Evolutionary conservation across 1,284 basidiomycete genomes (phyloP).

Genomic region (Marasmius fiardii): DNA sequence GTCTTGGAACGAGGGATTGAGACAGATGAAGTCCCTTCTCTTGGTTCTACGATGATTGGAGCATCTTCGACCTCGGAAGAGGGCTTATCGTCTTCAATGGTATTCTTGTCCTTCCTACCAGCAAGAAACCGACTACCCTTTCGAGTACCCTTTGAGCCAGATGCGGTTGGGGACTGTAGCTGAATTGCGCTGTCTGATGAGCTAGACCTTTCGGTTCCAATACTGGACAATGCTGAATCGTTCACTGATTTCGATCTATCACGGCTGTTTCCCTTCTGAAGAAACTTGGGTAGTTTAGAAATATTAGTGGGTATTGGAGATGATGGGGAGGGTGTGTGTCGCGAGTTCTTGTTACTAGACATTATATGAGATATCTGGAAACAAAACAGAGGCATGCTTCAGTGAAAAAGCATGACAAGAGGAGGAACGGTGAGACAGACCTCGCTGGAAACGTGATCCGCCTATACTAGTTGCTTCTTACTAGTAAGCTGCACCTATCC

Average conservation of each 20-base stretch:
- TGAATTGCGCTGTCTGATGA: constrained; percentile 26
- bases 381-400: constrained; percentile 9
- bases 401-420: not conserved
- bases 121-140: constrained; percentile 10
- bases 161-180: constrained; percentile 22
- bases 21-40: constrained; percentile 20
- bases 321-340: constrained; percentile 31
- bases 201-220: constrained; percentile 29
- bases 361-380: constrained; percentile 21
- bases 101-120: not conserved
- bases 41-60: constrained; percentile 27
- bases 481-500: not conserved
- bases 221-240: constrained; percentile 24
- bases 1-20: constrained; percentile 26
- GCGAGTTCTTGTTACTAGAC: constrained; percentile 32
- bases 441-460: not conserved
- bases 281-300: constrained; percentile 64
- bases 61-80: constrained; percentile 23
- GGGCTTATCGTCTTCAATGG: constrained; percentile 5
- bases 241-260: constrained; percentile 59
- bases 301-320: constrained; percentile 28
- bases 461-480: not conserved
- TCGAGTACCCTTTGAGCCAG: constrained; percentile 13
- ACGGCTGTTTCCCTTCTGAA: constrained; percentile 53
- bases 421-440: not conserved